Evolutionary conservation across 257 asterid genomes (phyloP), one percentile per base, ranked within the genome.

Genomic region (Catharanthus roseus): DNA sequence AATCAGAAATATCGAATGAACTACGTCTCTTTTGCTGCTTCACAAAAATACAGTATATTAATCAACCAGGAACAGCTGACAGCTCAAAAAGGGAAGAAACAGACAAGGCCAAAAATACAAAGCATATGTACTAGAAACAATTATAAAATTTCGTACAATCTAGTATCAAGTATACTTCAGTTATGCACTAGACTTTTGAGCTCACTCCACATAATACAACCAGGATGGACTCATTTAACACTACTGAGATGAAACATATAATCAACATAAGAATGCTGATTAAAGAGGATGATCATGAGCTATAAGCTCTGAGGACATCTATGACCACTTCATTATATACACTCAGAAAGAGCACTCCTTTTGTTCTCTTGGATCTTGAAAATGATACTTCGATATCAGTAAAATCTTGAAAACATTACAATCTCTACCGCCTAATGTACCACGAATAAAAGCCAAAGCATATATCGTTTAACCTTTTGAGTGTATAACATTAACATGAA

Each of bases 1-100:
- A 82, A 76, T 89, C 92, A 67, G 91, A 85, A 79, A 82, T 82
- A 86, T 81, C 83, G 63, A 89, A 88, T 77, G 99, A 89, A 85
- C 89, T 89, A 79, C 75, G 91, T 77, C 86, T 72, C 60, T 87
- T 66, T 78, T 88, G 79, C 99, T 95, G 97, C 83, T 84, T 77
- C 86, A 83, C 72, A 75, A 53, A 82, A 82, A 83, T 70, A 58
- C 75, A 85, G 74, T 55, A 78, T 26, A 76, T 91, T 75, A 84
- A 77, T 78, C 60, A 58, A 77, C 63, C 69, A 81, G 60, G n/a
- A 54, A 67, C 57, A 78, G 42, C 33, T 4, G 41, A 33, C 10
- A 47, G 74, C 8, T 15, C 11, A 72, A 55, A 44, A 49, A 31
- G 60, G 64, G 34, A 21, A 56, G 33, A 15, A 56, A 58, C 10